Conservation (phyloP, 2,329 filamentous ascomycete genomes). For the Epichloe coenophiala region DNA sequence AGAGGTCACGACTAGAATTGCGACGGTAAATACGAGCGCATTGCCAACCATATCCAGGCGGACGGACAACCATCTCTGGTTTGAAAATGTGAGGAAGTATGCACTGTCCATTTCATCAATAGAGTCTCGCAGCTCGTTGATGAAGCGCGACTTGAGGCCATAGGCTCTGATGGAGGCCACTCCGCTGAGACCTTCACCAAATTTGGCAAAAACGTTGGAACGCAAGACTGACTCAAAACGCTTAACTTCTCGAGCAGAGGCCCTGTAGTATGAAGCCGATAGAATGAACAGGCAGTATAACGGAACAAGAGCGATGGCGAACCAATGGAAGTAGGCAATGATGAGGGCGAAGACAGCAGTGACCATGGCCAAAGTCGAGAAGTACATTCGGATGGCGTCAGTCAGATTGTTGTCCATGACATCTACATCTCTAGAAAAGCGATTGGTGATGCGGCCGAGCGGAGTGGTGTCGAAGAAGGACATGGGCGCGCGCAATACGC, state of each 20-base stretch:
- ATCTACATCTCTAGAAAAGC: conserved; percentile 89
- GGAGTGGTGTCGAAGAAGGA: conserved; percentile 97
- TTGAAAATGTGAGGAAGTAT: conserved; percentile 90
- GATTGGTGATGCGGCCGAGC: conserved; percentile 86
- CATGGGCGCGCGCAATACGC: conserved; percentile 63
- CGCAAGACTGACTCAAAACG: conserved; percentile 83
- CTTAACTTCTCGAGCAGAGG: conserved; percentile 88
- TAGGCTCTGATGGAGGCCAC: conserved; percentile 83
- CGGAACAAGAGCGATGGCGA: conserved; percentile 47
- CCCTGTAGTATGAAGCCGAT: conserved; percentile 74
- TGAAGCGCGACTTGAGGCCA: conserved; percentile 65
- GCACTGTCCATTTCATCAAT: conserved; percentile 90
- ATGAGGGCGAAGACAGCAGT: conserved; percentile 75
- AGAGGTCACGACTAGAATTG: conserved; percentile 83
- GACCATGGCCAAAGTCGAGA: conserved; percentile 72
- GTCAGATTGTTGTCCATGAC: conserved; percentile 90
- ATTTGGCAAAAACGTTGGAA: conserved; percentile 79
- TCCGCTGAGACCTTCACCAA: conserved; percentile 76
- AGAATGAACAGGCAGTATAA: conserved; percentile 68
- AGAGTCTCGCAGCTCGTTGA: conserved; percentile 50
- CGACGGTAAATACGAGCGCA: conserved; percentile 71
- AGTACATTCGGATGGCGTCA: conserved; percentile 86
- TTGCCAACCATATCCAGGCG: conserved; percentile 78
- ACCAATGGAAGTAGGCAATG: conserved; percentile 92
- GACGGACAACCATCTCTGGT: conserved; percentile 83